Percentiles rank a stretch among this genome's conserved stretches.
These are phyloP conservation scores for Hippophae tibetana DNA, from an alignment of 306 rosid genomes.

Conservation along the genomic window DNA sequence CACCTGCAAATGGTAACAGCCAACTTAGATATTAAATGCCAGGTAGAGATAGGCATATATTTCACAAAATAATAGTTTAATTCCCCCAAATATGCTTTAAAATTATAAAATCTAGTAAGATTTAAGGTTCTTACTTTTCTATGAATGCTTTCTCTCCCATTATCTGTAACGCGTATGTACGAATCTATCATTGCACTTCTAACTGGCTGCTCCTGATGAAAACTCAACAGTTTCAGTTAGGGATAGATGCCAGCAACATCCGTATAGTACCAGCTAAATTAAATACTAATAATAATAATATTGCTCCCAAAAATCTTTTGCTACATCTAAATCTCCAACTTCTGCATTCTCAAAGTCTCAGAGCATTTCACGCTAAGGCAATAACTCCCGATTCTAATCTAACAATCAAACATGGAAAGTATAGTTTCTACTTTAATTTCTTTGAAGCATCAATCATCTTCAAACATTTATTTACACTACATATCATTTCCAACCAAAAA, in stretches of 20 bases:
- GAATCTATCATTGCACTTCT: slow-evolving; percentile 77
- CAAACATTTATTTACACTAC: too few species aligned
- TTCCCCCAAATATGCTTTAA: neutral
- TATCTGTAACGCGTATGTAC: slow-evolving; percentile 57
- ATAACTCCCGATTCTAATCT: too few species aligned
- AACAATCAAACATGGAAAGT: too few species aligned
- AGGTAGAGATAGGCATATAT: slow-evolving; percentile 5
- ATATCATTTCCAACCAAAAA: too few species aligned
- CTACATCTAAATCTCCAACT: too few species aligned
- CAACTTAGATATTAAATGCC: neutral
- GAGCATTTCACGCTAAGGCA: too few species aligned
- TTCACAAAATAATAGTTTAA: neutral
- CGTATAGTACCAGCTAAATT: slow-evolving; percentile 5
- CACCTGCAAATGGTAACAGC: slow-evolving; percentile 37
- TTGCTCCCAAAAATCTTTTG: too few species aligned
- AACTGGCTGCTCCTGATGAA: slow-evolving; percentile 52
- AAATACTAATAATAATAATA: slow-evolving; percentile 4
- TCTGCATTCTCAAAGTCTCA: too few species aligned
- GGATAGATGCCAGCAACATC: neutral
- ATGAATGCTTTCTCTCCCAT: slow-evolving; percentile 65
- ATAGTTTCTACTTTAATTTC: too few species aligned
- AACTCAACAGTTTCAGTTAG: slow-evolving; percentile 7
- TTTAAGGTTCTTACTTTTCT: slow-evolving; percentile 44
- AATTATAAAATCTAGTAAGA: neutral
- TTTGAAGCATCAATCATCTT: too few species aligned